Base-by-base conservation (phyloP, 1,284 basidiomycete genomes). In the Cryptococcus floricola region DNA sequence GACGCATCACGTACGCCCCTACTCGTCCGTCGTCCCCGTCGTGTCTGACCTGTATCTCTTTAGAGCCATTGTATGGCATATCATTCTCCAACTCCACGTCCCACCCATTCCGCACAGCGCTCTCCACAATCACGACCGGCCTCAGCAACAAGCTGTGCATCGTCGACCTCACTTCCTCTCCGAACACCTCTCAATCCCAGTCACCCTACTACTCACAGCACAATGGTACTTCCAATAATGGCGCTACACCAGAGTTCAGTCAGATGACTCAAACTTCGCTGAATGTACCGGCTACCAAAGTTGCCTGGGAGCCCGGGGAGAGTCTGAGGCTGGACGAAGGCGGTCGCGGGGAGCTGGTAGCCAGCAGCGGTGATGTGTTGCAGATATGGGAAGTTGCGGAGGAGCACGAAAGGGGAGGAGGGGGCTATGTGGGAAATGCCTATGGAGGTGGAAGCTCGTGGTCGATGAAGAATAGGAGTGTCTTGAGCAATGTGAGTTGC, bases 291-390 rank as follows among this genome's bases (percentile, higher is more conserved):
- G 70, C 76, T 38, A 78, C 77, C 6, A 74, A 76, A 59, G 69
- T 77, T 19, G 75, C 65, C 1, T 78, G 74, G 73, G 75, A 77
- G 57, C 76, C 76, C 4, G 46, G 53, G 25, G 63, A 67, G 46
- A 66, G 66, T n/a, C 51, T 68, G 14, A 34, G 52, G 1, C 55
- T 54, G 18, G 67, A 69, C 25, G 57, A 63, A 31, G 68, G 70
- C 8, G 67, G 66, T 3, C 53, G 69, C 41, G 69, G 69, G 3
- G 93, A 96, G 75, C 77, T 95, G 51, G 80, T 97, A 16, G 93
- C 92, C 13, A 94, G 90, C 5, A 92, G 90, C 0, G 89, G 89
- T 25, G 93, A 96, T 72, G 88, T 90, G 53, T 73, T 97, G 67
- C 81, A 91, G 62, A 83, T 96, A 59, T 96, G 89, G 85, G 91